Evolutionary conservation across 352 stramenopile species (phyloP).

Genomic region (Globisporangium cederbergense): DNA sequence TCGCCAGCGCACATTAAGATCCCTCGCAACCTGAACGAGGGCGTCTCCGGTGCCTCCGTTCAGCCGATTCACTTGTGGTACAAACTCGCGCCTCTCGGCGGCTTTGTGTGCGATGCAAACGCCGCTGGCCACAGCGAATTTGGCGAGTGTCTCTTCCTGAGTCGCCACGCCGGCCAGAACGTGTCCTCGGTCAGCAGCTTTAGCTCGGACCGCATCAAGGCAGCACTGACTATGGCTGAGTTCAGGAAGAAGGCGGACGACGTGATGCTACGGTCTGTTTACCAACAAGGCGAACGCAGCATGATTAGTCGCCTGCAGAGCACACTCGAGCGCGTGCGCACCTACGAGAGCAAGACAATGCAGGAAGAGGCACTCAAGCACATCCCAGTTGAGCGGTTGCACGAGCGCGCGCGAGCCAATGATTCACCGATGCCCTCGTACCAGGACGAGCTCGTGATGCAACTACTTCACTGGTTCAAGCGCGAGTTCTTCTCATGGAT

Average conservation of each 20-base stretch:
- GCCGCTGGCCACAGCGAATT: constrained; percentile 43
- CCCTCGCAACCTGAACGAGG: constrained; percentile 50
- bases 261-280: constrained; percentile 33
- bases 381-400: constrained; percentile 62
- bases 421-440: constrained; percentile 39
- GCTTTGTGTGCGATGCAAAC: constrained; percentile 50
- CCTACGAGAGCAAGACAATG: constrained; percentile 64
- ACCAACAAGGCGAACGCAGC: constrained; percentile 39
- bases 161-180: constrained; percentile 26
- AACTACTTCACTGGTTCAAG: constrained; percentile 89
- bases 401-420: constrained; percentile 62
- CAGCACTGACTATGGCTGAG: constrained; percentile 13
- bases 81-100: constrained; percentile 41
- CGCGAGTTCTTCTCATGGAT: constrained; percentile 89
- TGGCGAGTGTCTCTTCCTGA: constrained; percentile 66
- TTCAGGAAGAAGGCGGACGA: constrained; percentile 26
- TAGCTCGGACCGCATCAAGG: constrained; percentile 23
- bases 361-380: constrained; percentile 62
- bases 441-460: constrained; percentile 69
- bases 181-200: constrained; percentile 20
- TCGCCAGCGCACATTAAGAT: constrained; percentile 50
- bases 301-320: constrained; percentile 47
- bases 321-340: constrained; percentile 45
- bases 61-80: constrained; percentile 58
- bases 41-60: constrained; percentile 16